Base-by-base conservation (phyloP, 2,329 filamentous ascomycete genomes). In the Colletotrichum sp. region DNA sequence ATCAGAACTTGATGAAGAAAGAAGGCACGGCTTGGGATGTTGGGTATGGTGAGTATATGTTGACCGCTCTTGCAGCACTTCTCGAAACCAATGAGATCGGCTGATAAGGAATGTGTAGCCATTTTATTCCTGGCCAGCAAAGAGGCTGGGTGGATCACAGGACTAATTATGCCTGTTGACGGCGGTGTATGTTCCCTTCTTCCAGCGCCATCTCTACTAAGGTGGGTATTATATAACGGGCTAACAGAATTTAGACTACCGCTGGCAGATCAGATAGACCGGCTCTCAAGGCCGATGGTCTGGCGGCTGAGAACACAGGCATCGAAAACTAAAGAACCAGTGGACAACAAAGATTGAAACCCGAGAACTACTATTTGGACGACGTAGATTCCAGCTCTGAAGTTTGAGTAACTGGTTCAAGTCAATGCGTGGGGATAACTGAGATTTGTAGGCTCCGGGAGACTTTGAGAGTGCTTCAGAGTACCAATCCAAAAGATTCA, bases 1-100 rank as follows among this genome's bases (percentile, higher is more conserved):
- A 81, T 60, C 80, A 80, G 39, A 80, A 80, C 34, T 36, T 82
- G 0, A 63, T 83, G 55, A 81, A 80, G 59, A 73, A 76, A 18
- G 81, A 82, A 57, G 80, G 80, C 0, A 81, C 79, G 2, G 80
- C 36, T 8, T 82, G 81, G 81, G 80, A 81, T 52, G 77, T 82
- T n/a, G 80, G 80, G 9, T 77, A 79, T 44, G 81, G 81, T 81
- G 18, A 4, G 30, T 63, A 49, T 21, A 3, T 21, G 2, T 49
- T 0, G 2, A 49, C 39, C 1, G 2, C 18, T 12, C 3, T 1
- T n/a, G 5, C 39, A 44, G 39, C 18, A 6, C 8, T n/a, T 5
- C 8, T 44, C 9, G 18, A 30, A 30, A 30, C 8, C 1, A 44
- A 44, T 18, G 8, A n/a, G 18, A 44, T 44, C 6, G 3, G 9